Base-by-base conservation (phyloP, 2,329 filamentous ascomycete species). In the Venturia asperata region DNA sequence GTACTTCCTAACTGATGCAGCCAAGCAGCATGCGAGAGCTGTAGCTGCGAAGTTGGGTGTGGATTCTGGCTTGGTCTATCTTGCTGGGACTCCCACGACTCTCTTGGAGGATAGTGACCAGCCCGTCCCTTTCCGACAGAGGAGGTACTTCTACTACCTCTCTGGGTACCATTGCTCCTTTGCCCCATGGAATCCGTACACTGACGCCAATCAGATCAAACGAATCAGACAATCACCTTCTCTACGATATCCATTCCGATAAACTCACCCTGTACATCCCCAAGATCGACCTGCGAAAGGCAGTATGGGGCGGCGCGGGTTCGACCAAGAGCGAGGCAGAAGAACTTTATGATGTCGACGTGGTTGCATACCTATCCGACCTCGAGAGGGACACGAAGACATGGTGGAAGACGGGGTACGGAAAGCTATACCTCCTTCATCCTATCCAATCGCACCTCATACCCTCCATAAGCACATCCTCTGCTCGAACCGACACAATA, bases 201-300 rank as follows among this genome's bases (percentile, higher is more conserved):
- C 39, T 37, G 41, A 76, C 74, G 52, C 73, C 65, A 5, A 19
- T 9, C n/a, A 63, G 64, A 34, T 66, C 63, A 27, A 77, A 84
- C 64, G 80, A 83, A 66, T 74, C 83, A 1, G 80, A 83, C 68
- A 85, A 82, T 69, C 76, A 80, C 65, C 70, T 86, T 49, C 83
- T 81, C 1, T 87, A 87, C 71, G 79, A 85, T 70, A 80, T 86
- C 67, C 74, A 75, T 41, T 77, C 77, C 13, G 88, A 92, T 72
- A 77, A 78, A 27, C 82, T 94, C 65, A 85, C 82, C 5, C 82
- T 93, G 37, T 94, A 88, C 83, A 85, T 93, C 61, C 89, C 89
- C 1, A 83, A 85, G 69, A 84, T 87, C 68, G 84, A 89, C 68
- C 84, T 83, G 17, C 80, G 79, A 19, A 79, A 82, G 69, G 79